These are phyloP conservation scores for Ophiostoma triangulosporum DNA, from an alignment of 2,329 filamentous ascomycete genomes.

Conservation along the genomic window DNA sequence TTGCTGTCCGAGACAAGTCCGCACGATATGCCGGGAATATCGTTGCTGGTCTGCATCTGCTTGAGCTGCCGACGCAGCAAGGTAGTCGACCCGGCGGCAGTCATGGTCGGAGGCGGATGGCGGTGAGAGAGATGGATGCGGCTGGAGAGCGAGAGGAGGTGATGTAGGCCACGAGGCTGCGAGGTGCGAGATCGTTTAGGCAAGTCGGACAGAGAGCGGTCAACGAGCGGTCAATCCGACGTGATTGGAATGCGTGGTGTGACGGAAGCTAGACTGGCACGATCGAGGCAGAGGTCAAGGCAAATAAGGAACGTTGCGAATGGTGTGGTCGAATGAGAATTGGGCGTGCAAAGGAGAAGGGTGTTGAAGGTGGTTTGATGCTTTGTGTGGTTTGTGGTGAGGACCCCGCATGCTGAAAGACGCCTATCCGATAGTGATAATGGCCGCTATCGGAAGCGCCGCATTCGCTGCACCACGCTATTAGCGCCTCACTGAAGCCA, in stretches of 20 bases:
- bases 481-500: background rate
- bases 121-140: background rate
- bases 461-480: background rate
- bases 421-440: background rate
- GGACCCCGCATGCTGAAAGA: background rate
- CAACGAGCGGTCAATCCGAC: no score
- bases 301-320: background rate
- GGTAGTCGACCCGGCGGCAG: slow-evolving; percentile 23
- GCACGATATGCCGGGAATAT: slow-evolving; percentile 88
- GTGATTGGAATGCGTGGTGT: no score
- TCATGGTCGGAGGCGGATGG: slow-evolving; percentile 6
- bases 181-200: no score
- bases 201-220: no score
- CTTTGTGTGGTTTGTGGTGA: background rate
- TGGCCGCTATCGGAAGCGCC: background rate
- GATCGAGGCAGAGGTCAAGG: no score
- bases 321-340: background rate
- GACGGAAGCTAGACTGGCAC: no score
- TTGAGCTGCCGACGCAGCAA: slow-evolving; percentile 79
- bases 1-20: slow-evolving; percentile 75
- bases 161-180: background rate
- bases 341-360: background rate
- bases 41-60: slow-evolving; percentile 82
- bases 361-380: background rate
- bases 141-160: background rate